Evolutionary conservation across 345 rosid genomes (phyloP).

Genomic region (Salix koriyanagi): DNA sequence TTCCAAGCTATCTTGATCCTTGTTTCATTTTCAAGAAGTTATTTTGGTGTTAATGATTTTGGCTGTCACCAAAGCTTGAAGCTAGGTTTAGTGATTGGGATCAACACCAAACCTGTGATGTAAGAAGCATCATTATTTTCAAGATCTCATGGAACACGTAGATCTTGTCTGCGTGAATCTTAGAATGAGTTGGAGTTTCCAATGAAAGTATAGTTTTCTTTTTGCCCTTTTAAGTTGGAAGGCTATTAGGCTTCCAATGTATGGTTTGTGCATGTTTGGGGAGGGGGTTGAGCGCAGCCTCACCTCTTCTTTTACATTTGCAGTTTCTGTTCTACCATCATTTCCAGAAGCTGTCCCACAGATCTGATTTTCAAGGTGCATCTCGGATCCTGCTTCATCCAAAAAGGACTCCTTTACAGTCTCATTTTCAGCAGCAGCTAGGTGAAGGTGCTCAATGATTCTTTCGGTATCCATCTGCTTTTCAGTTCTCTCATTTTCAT

Average conservation of each 20-base stretch:
- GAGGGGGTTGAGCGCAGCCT: constrained; percentile 10
- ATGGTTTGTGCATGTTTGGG: neutral
- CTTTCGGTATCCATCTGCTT: constrained; percentile 22
- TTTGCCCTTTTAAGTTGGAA: too few species aligned
- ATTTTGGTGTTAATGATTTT: neutral
- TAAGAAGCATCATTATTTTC: neutral
- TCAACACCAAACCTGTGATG: too few species aligned
- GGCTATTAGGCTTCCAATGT: neutral
- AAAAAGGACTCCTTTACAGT: constrained; percentile 18
- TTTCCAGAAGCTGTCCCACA: constrained; percentile 14
- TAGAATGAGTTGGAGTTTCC: neutral
- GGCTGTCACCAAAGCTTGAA: neutral
- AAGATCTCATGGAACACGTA: neutral
- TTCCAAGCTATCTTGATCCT: too few species aligned
- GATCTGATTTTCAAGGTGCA: constrained; percentile 4
- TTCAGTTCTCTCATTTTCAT: neutral
- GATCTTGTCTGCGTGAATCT: neutral
- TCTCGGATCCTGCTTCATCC: constrained; percentile 1
- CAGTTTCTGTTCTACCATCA: constrained; percentile 18
- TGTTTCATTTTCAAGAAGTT: neutral
- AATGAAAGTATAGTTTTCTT: too few species aligned
- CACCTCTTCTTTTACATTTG: constrained; percentile 35
- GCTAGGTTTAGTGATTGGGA: too few species aligned
- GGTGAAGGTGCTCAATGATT: constrained; percentile 16
- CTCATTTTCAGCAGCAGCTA: constrained; percentile 20